A percentile compares a stretch with the other conserved stretches of the same genome.
Conservation (phyloP, 805 yeast genomes). For the Candida yuanshanica region DNA sequence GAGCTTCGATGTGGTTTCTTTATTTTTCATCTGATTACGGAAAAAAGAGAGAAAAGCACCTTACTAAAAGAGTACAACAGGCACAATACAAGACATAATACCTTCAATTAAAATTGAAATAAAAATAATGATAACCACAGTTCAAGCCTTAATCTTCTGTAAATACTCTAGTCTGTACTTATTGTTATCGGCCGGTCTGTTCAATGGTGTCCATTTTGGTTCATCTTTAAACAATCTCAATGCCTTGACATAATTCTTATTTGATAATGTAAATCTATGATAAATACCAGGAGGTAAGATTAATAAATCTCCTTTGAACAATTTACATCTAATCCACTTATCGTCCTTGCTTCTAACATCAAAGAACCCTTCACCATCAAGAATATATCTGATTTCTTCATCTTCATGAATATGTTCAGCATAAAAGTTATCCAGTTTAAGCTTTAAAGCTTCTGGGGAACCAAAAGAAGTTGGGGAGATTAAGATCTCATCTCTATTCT, state of each 20-base stretch:
- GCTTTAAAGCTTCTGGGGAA: constrained; percentile 56
- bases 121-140: constrained; percentile 10
- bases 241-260: constrained; percentile 62
- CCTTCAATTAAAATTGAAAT: constrained; percentile 5
- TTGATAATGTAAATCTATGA: constrained; percentile 82
- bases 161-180: constrained; percentile 42
- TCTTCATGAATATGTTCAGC: constrained; percentile 92
- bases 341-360: constrained; percentile 67
- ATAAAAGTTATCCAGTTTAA: constrained; percentile 65
- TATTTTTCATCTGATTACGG: too few relatives aligned
- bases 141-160: constrained; percentile 10
- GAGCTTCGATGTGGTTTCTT: too few relatives aligned
- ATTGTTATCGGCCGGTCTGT: constrained; percentile 56
- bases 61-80: too few relatives aligned
- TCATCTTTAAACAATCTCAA: constrained; percentile 85
- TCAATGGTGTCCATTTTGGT: constrained; percentile 92
- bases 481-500: constrained; percentile 68
- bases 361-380: constrained; percentile 88
- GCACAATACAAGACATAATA: too few relatives aligned
- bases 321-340: constrained; percentile 72
- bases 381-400: constrained; percentile 88
- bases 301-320: constrained; percentile 57
- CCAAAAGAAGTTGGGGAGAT: constrained; percentile 57
- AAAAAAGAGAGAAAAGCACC: too few relatives aligned
- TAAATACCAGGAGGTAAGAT: constrained; percentile 89